Evolutionary conservation across 192 early-diverging fungal genomes (phyloP), one percentile per base, ranked within the genome.

Genomic region (Rhizophagus sp.): DNA sequence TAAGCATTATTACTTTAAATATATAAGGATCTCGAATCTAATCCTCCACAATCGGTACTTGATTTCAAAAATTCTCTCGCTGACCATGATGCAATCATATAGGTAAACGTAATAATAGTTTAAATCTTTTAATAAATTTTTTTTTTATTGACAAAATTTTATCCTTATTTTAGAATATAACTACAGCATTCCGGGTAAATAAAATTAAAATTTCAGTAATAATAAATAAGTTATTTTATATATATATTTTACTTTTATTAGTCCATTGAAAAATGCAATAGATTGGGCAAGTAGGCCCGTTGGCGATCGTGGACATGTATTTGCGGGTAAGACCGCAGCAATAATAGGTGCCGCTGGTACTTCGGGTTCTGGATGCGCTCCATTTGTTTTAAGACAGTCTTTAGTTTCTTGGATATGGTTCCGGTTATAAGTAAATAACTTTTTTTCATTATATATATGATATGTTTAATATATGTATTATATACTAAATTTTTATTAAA

Each of bases 181-280:
- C 57, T 73, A 10, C n/a, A 73, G 72, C 57, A 47, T 73, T 50
- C 72, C 72, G 30, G 66, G 72, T 73, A 73, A 73, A 33, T 49
- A 73, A 13, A 17, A 50, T 1, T 17, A 73, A 22, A 25, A 6
- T 63, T 27, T 63, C 3, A 63, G 24, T 4, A 27, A n/a, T 24
- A 41, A 64, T 64, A 64, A 12, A 64, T 36, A 64, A 25, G 12
- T 0, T 11, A 11, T 24, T 64, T 11, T 63, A 63, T 41, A 41
- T 41, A 24, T n/a, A 25, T 64, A 8, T 24, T 36, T 36, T 36
- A 36, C 3, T 36, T 4, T 36, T 36, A 25, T 12, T 24, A 52
- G 72, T 34, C 72, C 72, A 15, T 73, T 73, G 30, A 73, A 73
- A 73, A 73, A 73, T 52, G 72, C 72, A 52, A 44, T 73, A 22